Base-by-base conservation (phyloP, 2,329 filamentous ascomycete genomes). In the Orbilia blumenaviensis region DNA sequence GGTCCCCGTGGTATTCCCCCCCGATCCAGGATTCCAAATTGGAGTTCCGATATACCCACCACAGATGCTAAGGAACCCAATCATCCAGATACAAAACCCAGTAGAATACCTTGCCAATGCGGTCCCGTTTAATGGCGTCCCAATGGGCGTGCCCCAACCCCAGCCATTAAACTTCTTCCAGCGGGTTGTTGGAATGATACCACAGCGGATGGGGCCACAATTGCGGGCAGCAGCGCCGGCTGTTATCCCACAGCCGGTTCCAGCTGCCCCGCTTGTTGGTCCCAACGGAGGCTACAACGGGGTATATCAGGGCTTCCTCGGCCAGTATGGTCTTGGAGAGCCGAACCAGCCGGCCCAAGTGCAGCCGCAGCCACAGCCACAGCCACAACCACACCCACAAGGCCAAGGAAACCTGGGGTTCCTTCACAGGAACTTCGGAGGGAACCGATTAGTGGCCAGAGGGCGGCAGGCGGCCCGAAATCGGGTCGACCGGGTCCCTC, bases 1-100 rank as follows among this genome's bases (percentile, higher is more conserved):
- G 62, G 27, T 63, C 48, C 71, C 71, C 25, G 50, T 23, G 14
- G 62, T 34, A 32, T 25, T 67, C 54, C 71, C 71, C 21, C 63
- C 16, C 10, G 56, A 38, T 29, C 62, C 64, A 48, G 63, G 71
- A 67, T 44, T 67, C 27, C 63, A 34, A 18, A 29, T 63, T 56
- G 54, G 54, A 62, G 32, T 50, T 12, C 42, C 44, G 21, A 56
- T 41, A 34, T 67, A 63, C 42, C 71, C 41, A 38, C 29, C 12
- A 63, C 71, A 75, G 29, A 23, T 63, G 32, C 71, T 75, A 75
- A 75, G 62, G 63, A 58, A 76, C 42, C 50, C 50, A 8, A 63
- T 76, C 2, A 50, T 69, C 58, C 72, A 76, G 72, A 58, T 18
- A 32, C n/a, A n/a, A n/a, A 61, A 32, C 3, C 64, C 25, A 34